Conservation (phyloP, 768 basidiomycete species). For the Omphalotus guepiniiformis region DNA sequence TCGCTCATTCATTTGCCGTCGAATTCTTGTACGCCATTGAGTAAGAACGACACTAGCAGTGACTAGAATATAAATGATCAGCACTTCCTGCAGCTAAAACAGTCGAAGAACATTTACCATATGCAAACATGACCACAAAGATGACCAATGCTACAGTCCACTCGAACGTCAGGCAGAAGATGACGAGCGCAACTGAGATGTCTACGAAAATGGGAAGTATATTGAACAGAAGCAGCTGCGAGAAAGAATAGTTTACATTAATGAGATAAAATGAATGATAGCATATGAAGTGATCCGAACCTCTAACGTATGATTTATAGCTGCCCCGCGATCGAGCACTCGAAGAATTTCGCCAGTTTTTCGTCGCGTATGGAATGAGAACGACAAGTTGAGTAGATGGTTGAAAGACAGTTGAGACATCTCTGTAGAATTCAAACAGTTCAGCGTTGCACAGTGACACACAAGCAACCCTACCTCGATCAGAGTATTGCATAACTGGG, state of each 20-base stretch:
- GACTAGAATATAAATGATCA: constrained; percentile 29
- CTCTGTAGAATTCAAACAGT: constrained; percentile 36
- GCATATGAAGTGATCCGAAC: constrained; percentile 25
- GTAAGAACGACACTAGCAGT: constrained; percentile 54
- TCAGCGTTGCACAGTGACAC: not conserved
- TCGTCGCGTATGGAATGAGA: constrained; percentile 75
- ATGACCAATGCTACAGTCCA: constrained; percentile 66
- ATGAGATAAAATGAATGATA: not conserved
- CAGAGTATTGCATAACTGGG: constrained; percentile 87
- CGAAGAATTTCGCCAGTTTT: constrained; percentile 85
- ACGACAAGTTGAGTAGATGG: constrained; percentile 82
- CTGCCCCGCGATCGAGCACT: constrained; percentile 78
- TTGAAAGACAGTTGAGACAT: constrained; percentile 86
- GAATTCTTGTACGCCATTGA: constrained; percentile 66
- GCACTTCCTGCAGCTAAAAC: not conserved
- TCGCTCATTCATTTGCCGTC: constrained; percentile 76
- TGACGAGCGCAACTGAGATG: constrained; percentile 61
- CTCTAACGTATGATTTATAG: constrained; percentile 80
- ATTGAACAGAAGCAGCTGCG: constrained; percentile 75
- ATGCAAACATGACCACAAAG: constrained; percentile 68
- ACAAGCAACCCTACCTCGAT: constrained; percentile 43
- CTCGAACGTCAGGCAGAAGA: constrained; percentile 61
- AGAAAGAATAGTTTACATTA: constrained; percentile 4
- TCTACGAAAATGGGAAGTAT: constrained; percentile 83
- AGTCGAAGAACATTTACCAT: constrained; percentile 41